Base-by-base conservation (phyloP, 2,329 filamentous ascomycete genomes). In the Clonostachys byssicola region DNA sequence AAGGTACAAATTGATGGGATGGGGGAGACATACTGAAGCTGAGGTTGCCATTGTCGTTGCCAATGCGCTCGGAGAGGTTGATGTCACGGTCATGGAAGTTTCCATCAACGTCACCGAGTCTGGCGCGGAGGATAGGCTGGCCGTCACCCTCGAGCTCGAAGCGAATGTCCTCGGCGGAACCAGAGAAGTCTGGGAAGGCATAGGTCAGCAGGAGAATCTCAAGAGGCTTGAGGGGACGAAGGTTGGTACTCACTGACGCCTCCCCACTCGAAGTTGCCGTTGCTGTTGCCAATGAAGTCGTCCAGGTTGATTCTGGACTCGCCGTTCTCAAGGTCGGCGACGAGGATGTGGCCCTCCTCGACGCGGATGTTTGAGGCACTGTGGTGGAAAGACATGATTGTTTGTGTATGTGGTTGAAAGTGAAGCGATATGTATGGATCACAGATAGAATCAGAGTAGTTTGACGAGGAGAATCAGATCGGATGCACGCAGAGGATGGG, bases 11-110 rank as follows among this genome's bases (percentile, higher is more conserved):
- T 30, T 3, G 23, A 30, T 30, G 23, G 23, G 23, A 30, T 30
- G 23, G 23, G 23, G 23, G 23, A 10, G 10, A 56, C 61, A 48
- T 54, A 67, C 62, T 43, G 43, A 65, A 72, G 47, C 51, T 45
- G 49, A 80, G 67, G 2, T 49, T 30, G n/a, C 80, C 80, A 53
- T 77, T 58, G 17, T 73, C 54, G 62, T 83, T 83, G 49, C 62
- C 60, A 46, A 84, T 68, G 49, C 74, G 66, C 70, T 81, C 77
- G 4, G 71, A 60, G 6, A 84, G 70, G 66, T 84, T 83, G 52
- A 83, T 52, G 54, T 83, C 70, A 36, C 67, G 61, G 7, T 60
- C 49, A 2, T 64, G 49, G 2, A 48, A 46, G 16, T 78, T 64
- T 38, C 77, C 77, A 0, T 75, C 64, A 2, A 59, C 43, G 34